phyloP scores from a whole-genome alignment of 1,284 basidiomycete genomes.

The Salmacisia buchloeana region DNA sequence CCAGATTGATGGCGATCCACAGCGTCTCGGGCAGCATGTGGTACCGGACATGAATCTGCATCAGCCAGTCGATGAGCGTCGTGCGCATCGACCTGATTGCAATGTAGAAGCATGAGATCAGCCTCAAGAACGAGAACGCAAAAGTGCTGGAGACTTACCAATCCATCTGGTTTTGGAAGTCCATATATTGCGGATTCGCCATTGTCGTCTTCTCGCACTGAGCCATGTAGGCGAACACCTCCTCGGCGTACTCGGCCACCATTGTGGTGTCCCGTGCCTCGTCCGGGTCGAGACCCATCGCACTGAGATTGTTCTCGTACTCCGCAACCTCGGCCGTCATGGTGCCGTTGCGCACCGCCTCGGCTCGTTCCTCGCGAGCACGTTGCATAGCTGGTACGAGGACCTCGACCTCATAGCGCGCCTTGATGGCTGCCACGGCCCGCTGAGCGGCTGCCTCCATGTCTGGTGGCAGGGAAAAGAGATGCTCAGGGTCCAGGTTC shows the following conservation, averaged over 20 bases:
- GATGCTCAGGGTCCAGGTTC: constrained; percentile 43
- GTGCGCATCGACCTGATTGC: constrained; percentile 37
- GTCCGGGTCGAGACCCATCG: constrained; percentile 47
- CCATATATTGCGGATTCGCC: constrained; percentile 92
- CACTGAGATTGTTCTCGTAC: constrained; percentile 43
- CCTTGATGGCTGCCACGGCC: constrained; percentile 37
- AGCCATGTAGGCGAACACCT: constrained; percentile 94
- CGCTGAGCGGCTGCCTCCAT: constrained; percentile 39
- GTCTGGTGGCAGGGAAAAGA: constrained; percentile 42
- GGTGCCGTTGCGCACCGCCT: constrained; percentile 33
- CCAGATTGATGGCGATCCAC: constrained; percentile 64
- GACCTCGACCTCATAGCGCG: constrained; percentile 34
- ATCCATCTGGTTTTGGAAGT: constrained; percentile 85
- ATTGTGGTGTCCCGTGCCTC: constrained; percentile 89
- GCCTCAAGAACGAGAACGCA: background rate
- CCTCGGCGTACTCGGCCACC: constrained; percentile 96
- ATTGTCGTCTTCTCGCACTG: constrained; percentile 68
- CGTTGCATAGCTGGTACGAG: constrained; percentile 30
- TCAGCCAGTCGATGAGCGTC: constrained; percentile 56
- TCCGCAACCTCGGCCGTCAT: constrained; percentile 37
- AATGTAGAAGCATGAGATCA: background rate
- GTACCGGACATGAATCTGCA: constrained; percentile 63
- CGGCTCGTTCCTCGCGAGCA: constrained; percentile 30
- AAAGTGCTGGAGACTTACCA: constrained; percentile 58
- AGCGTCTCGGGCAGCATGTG: constrained; percentile 66